A percentile compares a stretch with the other conserved stretches of the same genome.
These are phyloP conservation scores for Trametes meyenii DNA, from an alignment of 768 basidiomycete species.

Conservation along the genomic window DNA sequence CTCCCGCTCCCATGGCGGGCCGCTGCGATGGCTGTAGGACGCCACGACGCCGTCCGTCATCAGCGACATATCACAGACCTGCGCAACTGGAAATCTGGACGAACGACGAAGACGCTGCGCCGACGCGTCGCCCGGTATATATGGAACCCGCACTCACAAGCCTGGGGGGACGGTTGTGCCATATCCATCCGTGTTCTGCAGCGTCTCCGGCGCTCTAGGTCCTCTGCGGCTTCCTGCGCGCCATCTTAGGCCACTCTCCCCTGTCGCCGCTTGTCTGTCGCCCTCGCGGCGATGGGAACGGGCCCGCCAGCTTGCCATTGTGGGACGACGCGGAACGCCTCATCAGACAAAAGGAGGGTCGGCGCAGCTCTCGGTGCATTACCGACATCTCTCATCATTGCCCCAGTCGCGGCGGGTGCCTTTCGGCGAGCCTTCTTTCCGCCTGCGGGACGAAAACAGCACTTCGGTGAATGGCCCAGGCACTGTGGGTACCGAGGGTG, in stretches of 20 bases:
- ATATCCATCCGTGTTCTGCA: constrained; percentile 6
- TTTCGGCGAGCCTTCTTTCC: background rate
- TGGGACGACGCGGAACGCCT: background rate
- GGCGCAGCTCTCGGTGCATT: background rate
- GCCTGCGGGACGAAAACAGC: background rate
- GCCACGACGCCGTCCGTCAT: constrained; percentile 10
- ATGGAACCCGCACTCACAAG: background rate
- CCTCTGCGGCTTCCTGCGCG: background rate
- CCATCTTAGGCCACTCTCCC: background rate
- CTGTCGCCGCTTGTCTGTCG: background rate
- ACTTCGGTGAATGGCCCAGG: background rate
- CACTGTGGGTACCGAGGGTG: background rate
- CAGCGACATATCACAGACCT: constrained; percentile 3
- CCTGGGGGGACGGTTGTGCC: constrained; percentile 10
- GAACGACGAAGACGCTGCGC: constrained; percentile 1
- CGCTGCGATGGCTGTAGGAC: background rate
- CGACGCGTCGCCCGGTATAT: background rate
- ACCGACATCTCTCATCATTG: constrained; percentile 15
- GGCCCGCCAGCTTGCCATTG: background rate
- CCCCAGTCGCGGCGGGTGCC: constrained; percentile 3
- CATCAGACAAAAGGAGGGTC: constrained; percentile 8
- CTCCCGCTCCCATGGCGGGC: constrained; percentile 12
- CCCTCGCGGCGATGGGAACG: constrained; percentile 1
- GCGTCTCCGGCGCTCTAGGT: constrained; percentile 13
- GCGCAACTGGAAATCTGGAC: constrained; percentile 5